Base-by-base conservation (phyloP, 768 basidiomycete species). In the Nevesoporus exiguus region DNA sequence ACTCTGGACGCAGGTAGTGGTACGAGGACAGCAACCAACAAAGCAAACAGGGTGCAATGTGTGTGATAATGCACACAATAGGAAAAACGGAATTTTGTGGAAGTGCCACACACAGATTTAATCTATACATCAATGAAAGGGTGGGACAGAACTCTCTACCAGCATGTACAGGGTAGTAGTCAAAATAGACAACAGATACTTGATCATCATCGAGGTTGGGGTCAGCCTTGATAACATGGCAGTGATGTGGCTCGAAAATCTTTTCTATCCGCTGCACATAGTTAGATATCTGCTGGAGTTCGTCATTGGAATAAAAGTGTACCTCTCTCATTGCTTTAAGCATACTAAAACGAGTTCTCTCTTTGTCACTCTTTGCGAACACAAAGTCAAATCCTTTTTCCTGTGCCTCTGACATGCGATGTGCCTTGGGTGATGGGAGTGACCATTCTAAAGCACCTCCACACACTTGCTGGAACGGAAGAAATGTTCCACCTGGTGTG, bases 401-500 rank as follows among this genome's bases (percentile, higher is more conserved):
- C 6, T 37, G 19, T 1, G 63, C 66, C 15, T 56, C 51, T 0
- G 33, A 29, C 60, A 64, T 59, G 1, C 61, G 44, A 2, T 30
- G 19, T 5, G 60, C 58, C 1, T 34, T 47, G 0, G 15, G 15
- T 1, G 40, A 52, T 5, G 63, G 70, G 3, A 68, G 50, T 0
- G 65, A 70, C 3, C 24, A 19, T 3, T 47, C 19, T 0, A 61
- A 56, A 19, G 56, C 54, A 0, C 70, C 70, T 7, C 21, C 22
- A 61, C 63, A 73, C 11, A 73, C 56, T 8, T 64, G 61, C 49
- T 74, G 71, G 42, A 72, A 69, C 1, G 72, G 72, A 2, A 74
- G 54, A 8, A 70, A 53, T 9, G 61, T 55, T 1, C 71, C 71
- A 5, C 51, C 52, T 3, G 65, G 50, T 1, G 64, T 59, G 13